A percentile compares a stretch with the other conserved stretches of the same genome.
phyloP scores from a whole-genome alignment of 345 rosid species.

The Gossypium anomalum region DNA sequence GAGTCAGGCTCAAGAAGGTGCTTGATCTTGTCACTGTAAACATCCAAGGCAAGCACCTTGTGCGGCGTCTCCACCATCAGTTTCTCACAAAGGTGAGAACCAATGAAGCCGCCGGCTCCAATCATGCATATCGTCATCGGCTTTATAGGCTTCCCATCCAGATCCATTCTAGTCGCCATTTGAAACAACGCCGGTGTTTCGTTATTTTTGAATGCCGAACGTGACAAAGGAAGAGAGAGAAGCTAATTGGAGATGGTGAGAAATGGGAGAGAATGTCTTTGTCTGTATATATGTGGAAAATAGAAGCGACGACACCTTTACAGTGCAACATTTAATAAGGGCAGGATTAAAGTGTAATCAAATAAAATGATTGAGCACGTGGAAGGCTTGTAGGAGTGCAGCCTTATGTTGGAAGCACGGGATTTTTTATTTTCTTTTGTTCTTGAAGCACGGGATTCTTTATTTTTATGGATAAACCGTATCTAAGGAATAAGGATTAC shows the following conservation, averaged over 20 bases:
- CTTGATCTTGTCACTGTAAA: slow-evolving; percentile 95
- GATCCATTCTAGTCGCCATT: slow-evolving; percentile 61
- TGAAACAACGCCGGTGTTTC: not conserved
- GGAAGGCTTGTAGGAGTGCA: not conserved
- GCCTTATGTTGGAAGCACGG: no score
- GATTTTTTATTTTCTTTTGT: no score
- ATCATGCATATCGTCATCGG: slow-evolving; percentile 90
- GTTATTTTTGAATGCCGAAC: not conserved
- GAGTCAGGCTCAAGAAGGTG: slow-evolving; percentile 73
- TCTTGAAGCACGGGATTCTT: no score
- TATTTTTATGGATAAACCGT: no score
- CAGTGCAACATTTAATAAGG: not conserved
- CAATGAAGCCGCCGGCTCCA: slow-evolving; percentile 98
- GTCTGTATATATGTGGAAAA: not conserved
- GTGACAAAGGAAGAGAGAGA: not conserved
- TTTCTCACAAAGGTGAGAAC: slow-evolving; percentile 94
- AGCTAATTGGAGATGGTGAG: not conserved
- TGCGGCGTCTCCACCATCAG: slow-evolving; percentile 73
- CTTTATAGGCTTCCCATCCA: slow-evolving; percentile 75
- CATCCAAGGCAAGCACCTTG: slow-evolving; percentile 83
- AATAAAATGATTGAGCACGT: not conserved
- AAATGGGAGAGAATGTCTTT: not conserved
- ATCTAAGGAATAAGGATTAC: no score
- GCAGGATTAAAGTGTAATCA: not conserved
- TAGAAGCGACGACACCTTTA: no score